Base-by-base conservation (phyloP, 257 asterid species). In the Paraleonurus japonicus region DNA sequence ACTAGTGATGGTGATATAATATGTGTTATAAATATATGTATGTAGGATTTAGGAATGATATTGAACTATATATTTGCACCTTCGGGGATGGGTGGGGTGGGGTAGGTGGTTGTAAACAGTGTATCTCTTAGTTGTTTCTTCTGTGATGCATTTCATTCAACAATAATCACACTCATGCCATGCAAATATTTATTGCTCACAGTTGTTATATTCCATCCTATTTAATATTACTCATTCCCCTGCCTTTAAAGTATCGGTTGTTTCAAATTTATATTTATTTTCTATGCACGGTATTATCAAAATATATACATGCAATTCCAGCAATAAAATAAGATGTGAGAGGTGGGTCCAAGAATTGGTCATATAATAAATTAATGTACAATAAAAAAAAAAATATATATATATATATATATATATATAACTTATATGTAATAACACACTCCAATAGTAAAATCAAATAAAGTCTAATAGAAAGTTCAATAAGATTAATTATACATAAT, bases 121-220 rank as follows among this genome's bases (percentile, higher is more conserved):
- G 70, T 20, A 22, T 54, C 45, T 67, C 55, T 58, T 65, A 45
- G 61, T 61, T 73, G 75, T 51, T 63, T 39, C 2, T n/a, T n/a
- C n/a, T n/a, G n/a, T 77, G 48, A 15, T 65, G 73, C 48, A 65
- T 69, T 73, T 69, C 17, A 60, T 63, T 74, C 41, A 63, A 50
- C 20, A 37, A 55, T 68, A 76, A 58, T 80, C 81, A 80, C 81
- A 76, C 74, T 5, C 70, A 57, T 69, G 10, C 33, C 69, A 80
- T 80, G 85, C 61, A 73, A 76, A 73, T 73, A 80, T 80, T 80
- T 63, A 76, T 76, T 69, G 33, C 59, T 47, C 64, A 61, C 79
- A 67, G 51, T 78, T 69, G 79, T 80, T 64, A 17, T 63, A 58
- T 75, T 65, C 65, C 61, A 5, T 23, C 5, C 13, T 55, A 71